These are phyloP conservation scores for Clitocybe nebularis DNA, from an alignment of 1,284 basidiomycete species.

Conservation along the genomic window DNA sequence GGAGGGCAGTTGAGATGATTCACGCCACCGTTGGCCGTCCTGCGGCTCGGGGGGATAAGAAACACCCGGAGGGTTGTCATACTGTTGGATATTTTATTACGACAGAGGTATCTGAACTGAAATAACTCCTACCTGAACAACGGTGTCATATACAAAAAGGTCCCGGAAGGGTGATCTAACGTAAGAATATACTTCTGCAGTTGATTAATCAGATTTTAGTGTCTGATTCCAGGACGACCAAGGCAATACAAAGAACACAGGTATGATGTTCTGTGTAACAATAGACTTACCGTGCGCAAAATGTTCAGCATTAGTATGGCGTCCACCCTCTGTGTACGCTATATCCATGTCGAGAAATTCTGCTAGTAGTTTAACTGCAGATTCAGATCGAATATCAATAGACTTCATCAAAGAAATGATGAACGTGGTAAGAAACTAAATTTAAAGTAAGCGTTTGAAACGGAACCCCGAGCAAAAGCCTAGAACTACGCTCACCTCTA, in stretches of 20 bases:
- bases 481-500: conserved; percentile 55
- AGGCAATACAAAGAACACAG: background rate
- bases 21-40: conserved; percentile 38
- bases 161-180: conserved; percentile 82
- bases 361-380: conserved; percentile 73
- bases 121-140: conserved; percentile 63
- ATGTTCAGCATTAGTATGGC: conserved; percentile 76
- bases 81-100: conserved; percentile 34
- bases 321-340: conserved; percentile 48
- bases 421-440: conserved; percentile 72
- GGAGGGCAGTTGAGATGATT: conserved; percentile 23
- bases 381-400: conserved; percentile 84
- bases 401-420: conserved; percentile 82
- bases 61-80: conserved; percentile 43
- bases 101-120: conserved; percentile 4
- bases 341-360: conserved; percentile 81
- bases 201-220: too few species aligned
- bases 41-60: conserved; percentile 26
- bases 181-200: conserved; percentile 78
- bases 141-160: conserved; percentile 73
- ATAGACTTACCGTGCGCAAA: conserved; percentile 81
- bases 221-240: conserved; percentile 3
- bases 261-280: too few species aligned
- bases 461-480: background rate
- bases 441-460: conserved; percentile 1